Conservation (phyloP, 2,329 filamentous ascomycete genomes). For the Elsinoe necatrix region DNA sequence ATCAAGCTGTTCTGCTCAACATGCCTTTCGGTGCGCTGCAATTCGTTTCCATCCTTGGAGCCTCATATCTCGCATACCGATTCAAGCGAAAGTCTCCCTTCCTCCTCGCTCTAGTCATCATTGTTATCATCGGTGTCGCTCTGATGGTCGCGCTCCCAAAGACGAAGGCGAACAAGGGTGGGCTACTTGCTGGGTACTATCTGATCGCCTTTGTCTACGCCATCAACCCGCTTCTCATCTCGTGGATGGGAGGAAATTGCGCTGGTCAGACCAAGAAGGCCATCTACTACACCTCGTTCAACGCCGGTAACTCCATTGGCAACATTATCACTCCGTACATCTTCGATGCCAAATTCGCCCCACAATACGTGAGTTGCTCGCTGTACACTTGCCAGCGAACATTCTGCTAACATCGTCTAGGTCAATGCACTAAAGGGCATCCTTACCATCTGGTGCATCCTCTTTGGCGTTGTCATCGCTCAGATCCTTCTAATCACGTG, state of each 20-base stretch:
- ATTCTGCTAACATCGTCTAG: neutral
- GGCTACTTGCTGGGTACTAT: constrained; percentile 16
- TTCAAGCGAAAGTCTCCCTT: constrained; percentile 19
- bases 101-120: constrained; percentile 16
- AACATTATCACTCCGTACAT: constrained; percentile 19
- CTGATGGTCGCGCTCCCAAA: constrained; percentile 16
- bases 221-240: constrained; percentile 16
- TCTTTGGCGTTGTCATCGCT: constrained; percentile 5
- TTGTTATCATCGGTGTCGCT: constrained; percentile 16
- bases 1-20: constrained; percentile 17
- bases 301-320: constrained; percentile 16
- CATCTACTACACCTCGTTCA: constrained; percentile 16
- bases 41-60: constrained; percentile 14
- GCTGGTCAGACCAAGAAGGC: constrained; percentile 18
- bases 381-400: neutral
- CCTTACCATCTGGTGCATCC: constrained; percentile 15
- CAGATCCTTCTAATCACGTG: constrained; percentile 10
- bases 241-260: constrained; percentile 16
- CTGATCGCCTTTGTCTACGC: constrained; percentile 17
- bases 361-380: constrained; percentile 16
- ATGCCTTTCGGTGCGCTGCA: constrained; percentile 17
- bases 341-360: constrained; percentile 15
- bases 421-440: constrained; percentile 17
- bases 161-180: constrained; percentile 17
- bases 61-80: constrained; percentile 16